phyloP scores from a whole-genome alignment of 148 eudicot genomes.

The Amaranthus cruentus region DNA sequence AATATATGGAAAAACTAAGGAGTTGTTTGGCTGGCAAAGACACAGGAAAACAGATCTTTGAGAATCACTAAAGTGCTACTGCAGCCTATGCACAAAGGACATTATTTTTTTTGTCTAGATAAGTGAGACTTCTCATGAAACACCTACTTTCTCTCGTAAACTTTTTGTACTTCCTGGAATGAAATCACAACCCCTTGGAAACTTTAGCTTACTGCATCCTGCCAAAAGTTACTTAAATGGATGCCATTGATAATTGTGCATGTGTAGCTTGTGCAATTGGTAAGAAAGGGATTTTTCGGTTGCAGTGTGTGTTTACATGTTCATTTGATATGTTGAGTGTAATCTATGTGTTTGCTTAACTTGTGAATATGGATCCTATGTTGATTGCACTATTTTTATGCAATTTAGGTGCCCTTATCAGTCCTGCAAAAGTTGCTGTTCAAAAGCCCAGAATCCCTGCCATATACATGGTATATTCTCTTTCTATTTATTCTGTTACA shows the following conservation, averaged over 20 bases:
- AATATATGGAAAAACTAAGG: too few species aligned
- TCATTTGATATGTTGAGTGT: neutral
- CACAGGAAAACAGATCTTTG: too few species aligned
- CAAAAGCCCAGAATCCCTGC: constrained; percentile 51
- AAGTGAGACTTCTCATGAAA: too few species aligned
- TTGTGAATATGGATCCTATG: constrained; percentile 8
- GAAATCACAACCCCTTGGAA: too few species aligned
- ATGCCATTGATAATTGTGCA: neutral
- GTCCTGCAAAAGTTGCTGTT: constrained; percentile 52
- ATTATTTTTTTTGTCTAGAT: too few species aligned
- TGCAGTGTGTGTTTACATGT: neutral
- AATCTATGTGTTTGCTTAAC: neutral
- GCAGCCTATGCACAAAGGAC: too few species aligned
- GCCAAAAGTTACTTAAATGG: too few species aligned
- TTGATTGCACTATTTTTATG: constrained; percentile 5
- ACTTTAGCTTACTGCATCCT: too few species aligned
- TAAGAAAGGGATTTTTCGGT: neutral
- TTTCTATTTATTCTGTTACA: neutral
- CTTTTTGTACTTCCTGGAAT: too few species aligned
- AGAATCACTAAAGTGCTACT: too few species aligned
- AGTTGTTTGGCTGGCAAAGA: too few species aligned
- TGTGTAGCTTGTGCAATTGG: neutral
- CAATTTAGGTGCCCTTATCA: constrained; percentile 41
- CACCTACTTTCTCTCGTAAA: too few species aligned
- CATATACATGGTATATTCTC: constrained; percentile 38